Evolutionary conservation across 305 asterid genomes (phyloP), one percentile per base, ranked within the genome.

Genomic region (Rubia tinctorum): DNA sequence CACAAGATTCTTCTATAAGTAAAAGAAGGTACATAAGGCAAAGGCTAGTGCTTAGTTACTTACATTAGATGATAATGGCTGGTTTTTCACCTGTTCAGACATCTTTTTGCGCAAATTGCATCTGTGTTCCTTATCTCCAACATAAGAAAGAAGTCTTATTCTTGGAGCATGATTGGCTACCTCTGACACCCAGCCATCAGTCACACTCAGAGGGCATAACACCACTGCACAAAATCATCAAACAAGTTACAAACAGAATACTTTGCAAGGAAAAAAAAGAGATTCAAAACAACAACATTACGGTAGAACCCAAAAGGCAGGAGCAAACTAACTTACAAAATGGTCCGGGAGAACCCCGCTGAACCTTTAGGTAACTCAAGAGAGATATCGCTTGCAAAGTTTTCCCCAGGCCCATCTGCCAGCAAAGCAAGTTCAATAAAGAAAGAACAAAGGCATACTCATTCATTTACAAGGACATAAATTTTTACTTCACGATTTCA

Each of bases 321-420:
- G 25, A 20, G 73, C 34, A 37, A 76, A 55, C 76, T 69, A 58
- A 87, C 99, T 92, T 84, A 92, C 98, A 73, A 83, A 90, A 94
- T 76, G 95, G 92, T 62, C 96, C 99, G 73, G 88, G 78, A 79
- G 84, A 84, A 80, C 84, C 86, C 80, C 51, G 88, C 72, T 78
- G 78, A 72, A 85, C 80, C 81, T 94, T 94, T 82, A 94, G 73
- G 86, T 94, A 94, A 84, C 93, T 89, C 89, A 94, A 77, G 72
- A 94, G 85, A 66, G 93, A 85, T 77, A 92, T 77, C 68, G 96
- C 97, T 84, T 94, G 99, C 87, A 94, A 86, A 68, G 97, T 94
- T 84, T 94, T 94, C 64, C 99, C 99, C 61, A 94, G 87, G 40
- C 98, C 99, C 98, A 94, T 92, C 98, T 94, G 81, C 53, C 79